A percentile compares a stretch with the other conserved stretches of the same genome.
Conservation (phyloP, 768 basidiomycete genomes). For the Tulasnella calospora region DNA sequence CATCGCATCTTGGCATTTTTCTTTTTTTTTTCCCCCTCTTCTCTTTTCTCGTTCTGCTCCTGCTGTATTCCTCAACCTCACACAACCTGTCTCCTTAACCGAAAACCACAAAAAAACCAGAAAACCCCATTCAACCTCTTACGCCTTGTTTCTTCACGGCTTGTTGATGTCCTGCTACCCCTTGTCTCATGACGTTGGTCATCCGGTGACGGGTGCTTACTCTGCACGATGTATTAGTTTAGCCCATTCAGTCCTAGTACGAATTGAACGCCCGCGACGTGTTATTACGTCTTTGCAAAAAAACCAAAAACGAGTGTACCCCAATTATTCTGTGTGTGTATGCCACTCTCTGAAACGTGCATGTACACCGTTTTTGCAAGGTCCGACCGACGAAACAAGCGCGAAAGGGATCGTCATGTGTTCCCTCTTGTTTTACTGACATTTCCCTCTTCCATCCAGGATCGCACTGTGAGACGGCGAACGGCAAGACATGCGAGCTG, state of each 20-base stretch:
- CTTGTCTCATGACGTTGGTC: not conserved
- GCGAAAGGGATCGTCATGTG: constrained; percentile 3
- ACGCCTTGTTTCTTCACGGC: constrained; percentile 7
- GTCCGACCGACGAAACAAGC: constrained; percentile 2
- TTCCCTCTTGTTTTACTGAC: not conserved
- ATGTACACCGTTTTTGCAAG: not conserved
- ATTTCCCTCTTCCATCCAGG: not conserved
- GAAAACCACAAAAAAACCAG: not conserved
- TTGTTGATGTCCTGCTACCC: not conserved
- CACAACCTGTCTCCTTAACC: not conserved
- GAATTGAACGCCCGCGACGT: constrained; percentile 4
- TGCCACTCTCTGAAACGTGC: not conserved
- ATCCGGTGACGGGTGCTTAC: constrained; percentile 1
- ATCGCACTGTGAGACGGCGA: not conserved
- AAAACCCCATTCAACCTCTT: not conserved
- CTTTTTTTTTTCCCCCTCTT: not conserved
- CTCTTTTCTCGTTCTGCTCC: not conserved
- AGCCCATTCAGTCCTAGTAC: constrained; percentile 8
- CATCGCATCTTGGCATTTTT: not conserved
- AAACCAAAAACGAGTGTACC: not conserved
- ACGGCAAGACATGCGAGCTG: not conserved
- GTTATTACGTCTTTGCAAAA: not conserved
- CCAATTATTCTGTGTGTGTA: not conserved
- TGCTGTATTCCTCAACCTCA: not conserved
- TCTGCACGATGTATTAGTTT: not conserved